phyloP scores from a whole-genome alignment of 139 green algal species.

The Picochlorum sp. region DNA sequence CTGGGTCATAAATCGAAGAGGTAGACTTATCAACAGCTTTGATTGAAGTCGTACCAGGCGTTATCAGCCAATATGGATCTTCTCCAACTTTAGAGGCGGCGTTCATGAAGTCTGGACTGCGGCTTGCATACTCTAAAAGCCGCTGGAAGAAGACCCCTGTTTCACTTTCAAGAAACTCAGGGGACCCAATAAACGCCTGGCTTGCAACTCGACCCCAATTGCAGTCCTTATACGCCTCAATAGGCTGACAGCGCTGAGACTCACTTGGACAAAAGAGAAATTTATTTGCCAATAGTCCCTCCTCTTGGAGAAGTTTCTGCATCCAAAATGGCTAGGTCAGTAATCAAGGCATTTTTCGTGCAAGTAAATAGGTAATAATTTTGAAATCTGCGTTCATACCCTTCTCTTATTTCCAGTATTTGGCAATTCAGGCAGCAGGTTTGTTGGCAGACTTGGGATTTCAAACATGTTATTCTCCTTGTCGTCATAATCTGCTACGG shows the following conservation, averaged over 20 bases:
- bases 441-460: background rate
- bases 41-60: background rate
- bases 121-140: background rate
- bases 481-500: background rate
- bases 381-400: too few species aligned
- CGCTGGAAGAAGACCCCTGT: background rate
- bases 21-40: background rate
- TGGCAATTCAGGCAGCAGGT: background rate
- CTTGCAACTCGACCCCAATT: slow-evolving; percentile 1
- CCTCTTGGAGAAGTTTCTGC: too few species aligned
- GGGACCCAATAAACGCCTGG: background rate
- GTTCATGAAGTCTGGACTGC: slow-evolving; percentile 4
- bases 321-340: too few species aligned
- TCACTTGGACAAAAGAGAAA: background rate
- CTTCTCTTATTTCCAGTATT: background rate
- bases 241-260: background rate
- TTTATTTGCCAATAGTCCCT: background rate
- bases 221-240: background rate
- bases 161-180: background rate
- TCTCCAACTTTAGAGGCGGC: background rate
- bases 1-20: background rate
- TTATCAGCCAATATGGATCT: slow-evolving; percentile 2
- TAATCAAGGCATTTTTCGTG: too few species aligned
- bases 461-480: background rate
- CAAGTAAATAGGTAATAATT: too few species aligned